Conservation (phyloP, 2,329 filamentous ascomycete species). For the Colletotrichum siamense region DNA sequence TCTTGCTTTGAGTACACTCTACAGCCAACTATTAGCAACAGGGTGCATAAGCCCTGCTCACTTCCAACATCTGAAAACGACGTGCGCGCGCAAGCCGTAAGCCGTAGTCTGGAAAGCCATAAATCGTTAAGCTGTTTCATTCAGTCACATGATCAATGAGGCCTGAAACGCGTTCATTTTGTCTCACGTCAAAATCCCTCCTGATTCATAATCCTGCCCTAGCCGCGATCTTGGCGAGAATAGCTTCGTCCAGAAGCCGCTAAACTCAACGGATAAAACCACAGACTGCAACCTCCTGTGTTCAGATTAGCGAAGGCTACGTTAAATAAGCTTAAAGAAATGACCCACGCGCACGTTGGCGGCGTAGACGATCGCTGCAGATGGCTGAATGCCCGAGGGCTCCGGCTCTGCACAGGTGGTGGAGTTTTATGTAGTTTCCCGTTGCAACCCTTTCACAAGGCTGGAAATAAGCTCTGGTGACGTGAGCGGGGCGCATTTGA, state of each 20-base stretch:
- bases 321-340: neutral
- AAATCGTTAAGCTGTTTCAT: neutral
- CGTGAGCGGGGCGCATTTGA: neutral
- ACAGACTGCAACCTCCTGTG: neutral
- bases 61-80: neutral
- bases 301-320: neutral
- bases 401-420: neutral
- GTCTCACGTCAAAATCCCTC: neutral
- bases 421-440: neutral
- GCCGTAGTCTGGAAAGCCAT: neutral
- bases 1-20: neutral
- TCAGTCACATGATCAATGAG: neutral
- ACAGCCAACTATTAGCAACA: neutral
- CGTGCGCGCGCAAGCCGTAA: neutral
- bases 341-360: neutral
- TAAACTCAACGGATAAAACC: neutral
- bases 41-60: neutral
- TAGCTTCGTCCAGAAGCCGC: neutral
- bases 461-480: neutral
- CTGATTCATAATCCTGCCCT: neutral
- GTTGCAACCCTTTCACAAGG: neutral
- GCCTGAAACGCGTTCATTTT: neutral
- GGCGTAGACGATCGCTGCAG: neutral
- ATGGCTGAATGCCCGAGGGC: neutral
- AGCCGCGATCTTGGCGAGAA: neutral